phyloP scores from a whole-genome alignment of 371 early-diverging fungal species.

The Parasitella parasitica region DNA sequence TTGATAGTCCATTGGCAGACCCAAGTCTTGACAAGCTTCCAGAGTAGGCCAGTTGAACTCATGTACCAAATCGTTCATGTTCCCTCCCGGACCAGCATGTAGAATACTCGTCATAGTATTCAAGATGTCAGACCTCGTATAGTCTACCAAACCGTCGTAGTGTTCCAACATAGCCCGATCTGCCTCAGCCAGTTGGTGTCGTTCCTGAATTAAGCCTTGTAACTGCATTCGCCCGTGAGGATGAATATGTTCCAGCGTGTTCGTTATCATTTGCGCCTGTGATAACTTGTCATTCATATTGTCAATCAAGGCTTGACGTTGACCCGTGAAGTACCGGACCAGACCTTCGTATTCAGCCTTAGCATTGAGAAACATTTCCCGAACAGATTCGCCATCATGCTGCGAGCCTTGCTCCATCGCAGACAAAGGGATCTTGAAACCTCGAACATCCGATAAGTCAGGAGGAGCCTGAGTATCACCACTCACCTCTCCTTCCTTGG shows the following conservation, averaged over 20 bases:
- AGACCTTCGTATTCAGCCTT: not conserved
- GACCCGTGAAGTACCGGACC: not conserved
- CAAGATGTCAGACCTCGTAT: not conserved
- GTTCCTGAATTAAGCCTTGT: not conserved
- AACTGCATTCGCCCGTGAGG: not conserved
- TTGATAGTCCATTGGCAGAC: no score
- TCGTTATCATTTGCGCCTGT: not conserved
- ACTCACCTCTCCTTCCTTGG: no score
- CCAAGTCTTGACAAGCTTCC: no score
- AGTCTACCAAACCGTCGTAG: not conserved
- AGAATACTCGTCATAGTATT: not conserved
- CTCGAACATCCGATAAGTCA: no score
- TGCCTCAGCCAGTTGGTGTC: not conserved
- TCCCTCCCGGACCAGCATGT: not conserved
- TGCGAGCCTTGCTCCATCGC: no score
- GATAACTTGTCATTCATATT: not conserved
- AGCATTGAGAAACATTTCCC: not conserved
- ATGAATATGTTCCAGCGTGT: not conserved
- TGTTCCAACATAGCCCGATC: not conserved
- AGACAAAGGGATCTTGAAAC: no score
- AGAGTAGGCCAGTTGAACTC: no score
- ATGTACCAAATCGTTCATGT: not conserved
- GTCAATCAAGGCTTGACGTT: not conserved
- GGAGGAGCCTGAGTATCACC: no score
- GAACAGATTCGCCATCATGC: not conserved